Evolutionary conservation across 352 stramenopile species (phyloP).

Genomic region (Phytophthora pisi): DNA sequence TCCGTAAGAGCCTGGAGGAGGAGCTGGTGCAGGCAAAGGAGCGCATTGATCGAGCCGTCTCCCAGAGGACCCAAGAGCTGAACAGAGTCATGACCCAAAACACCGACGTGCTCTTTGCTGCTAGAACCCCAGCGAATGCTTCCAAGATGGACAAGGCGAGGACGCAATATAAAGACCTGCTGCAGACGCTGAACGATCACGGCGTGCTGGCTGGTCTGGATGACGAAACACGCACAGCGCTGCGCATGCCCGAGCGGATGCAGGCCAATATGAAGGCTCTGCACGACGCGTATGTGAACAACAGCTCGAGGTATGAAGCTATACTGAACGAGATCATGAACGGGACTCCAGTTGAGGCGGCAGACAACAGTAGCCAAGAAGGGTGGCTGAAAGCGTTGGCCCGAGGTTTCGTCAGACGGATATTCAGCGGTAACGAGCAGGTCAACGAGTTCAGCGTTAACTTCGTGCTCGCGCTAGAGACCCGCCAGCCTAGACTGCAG

Average conservation of each 20-base stretch:
- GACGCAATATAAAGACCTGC: not conserved
- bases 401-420: not conserved
- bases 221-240: not conserved
- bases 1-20: not conserved
- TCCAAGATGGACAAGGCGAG: constrained; percentile 5
- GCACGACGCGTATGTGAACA: not conserved
- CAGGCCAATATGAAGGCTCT: constrained; percentile 24
- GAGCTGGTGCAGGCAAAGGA: not conserved
- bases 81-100: not conserved
- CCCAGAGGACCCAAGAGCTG: not conserved
- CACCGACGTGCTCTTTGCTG: constrained; percentile 19
- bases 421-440: not conserved
- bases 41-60: not conserved
- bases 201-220: not conserved
- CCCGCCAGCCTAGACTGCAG: not conserved
- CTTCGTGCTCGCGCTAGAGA: constrained; percentile 11
- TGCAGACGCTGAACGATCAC: constrained; percentile 1
- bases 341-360: not conserved
- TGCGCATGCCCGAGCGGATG: constrained; percentile 16
- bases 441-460: constrained; percentile 1
- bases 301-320: constrained; percentile 2
- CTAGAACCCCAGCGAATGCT: constrained; percentile 3
- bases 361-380: not conserved
- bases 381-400: not conserved
- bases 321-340: not conserved